Evolutionary conservation across 768 basidiomycete genomes (phyloP).

Genomic region (Saitozyma sp.): DNA sequence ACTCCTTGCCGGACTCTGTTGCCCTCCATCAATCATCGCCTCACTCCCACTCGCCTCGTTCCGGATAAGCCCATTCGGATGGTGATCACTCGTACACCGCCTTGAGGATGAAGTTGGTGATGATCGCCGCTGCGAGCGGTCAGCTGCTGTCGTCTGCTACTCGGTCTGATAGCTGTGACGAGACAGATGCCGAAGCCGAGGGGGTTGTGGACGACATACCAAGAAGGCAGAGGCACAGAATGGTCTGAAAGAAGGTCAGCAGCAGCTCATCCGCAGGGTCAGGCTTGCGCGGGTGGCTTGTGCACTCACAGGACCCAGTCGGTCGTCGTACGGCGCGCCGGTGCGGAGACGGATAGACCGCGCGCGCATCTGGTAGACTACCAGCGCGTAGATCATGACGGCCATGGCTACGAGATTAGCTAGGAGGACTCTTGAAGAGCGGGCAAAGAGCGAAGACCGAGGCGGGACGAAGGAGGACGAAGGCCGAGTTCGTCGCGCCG

Average conservation of each 20-base stretch:
- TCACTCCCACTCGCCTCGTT: no score
- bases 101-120: conserved; percentile 52
- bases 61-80: no score
- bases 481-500: no score
- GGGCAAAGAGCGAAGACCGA: conserved; percentile 24
- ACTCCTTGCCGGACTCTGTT: no score
- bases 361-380: conserved; percentile 95
- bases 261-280: not conserved
- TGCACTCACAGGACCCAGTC: conserved; percentile 82
- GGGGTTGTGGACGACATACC: conserved; percentile 16
- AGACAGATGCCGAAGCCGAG: not conserved
- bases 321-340: conserved; percentile 92
- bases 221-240: conserved; percentile 46
- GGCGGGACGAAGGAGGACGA: no score
- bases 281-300: not conserved
- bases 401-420: conserved; percentile 69
- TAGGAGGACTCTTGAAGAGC: not conserved
- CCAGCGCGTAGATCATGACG: conserved; percentile 94
- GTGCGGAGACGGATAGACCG: conserved; percentile 86
- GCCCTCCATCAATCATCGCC: no score
- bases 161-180: not conserved
- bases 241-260: conserved; percentile 31
- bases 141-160: not conserved
- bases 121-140: conserved; percentile 42
- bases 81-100: conserved; percentile 44